Conservation (phyloP, 2,329 filamentous ascomycete genomes). For the Ilyonectria mors-panacis region DNA sequence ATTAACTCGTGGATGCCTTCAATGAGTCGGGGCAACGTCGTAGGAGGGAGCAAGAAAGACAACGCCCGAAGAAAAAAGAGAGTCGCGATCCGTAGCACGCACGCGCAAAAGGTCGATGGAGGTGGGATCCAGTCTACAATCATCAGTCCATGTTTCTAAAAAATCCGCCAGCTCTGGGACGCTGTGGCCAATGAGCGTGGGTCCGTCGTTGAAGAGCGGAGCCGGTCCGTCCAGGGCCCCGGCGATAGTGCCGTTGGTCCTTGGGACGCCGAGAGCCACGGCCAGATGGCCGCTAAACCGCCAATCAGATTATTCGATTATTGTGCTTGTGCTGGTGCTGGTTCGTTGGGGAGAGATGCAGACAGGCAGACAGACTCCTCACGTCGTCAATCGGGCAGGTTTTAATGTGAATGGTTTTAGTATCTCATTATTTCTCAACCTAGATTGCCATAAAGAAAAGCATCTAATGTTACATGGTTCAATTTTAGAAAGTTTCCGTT, state of each 20-base stretch:
- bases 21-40: not conserved
- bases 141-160: constrained; percentile 34
- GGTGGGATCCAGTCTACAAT: constrained; percentile 27
- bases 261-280: not conserved
- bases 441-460: not conserved
- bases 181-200: constrained; percentile 27
- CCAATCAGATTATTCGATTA: not conserved
- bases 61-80: not conserved
- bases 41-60: not conserved
- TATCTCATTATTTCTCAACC: not conserved
- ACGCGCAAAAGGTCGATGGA: constrained; percentile 23
- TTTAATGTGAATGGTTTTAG: not conserved
- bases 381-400: not conserved
- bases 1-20: constrained; percentile 7
- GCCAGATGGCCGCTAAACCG: not conserved
- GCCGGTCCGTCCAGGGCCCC: constrained; percentile 16
- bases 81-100: constrained; percentile 14
- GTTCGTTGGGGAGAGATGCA: not conserved
- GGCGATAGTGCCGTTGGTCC: constrained; percentile 15
- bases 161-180: constrained; percentile 29
- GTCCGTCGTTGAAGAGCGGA: constrained; percentile 20
- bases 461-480: constrained; percentile 1
- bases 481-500: constrained; percentile 16
- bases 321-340: not conserved
- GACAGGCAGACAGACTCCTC: not conserved